These are phyloP conservation scores for Colletotrichum noveboracense DNA, from an alignment of 2,329 filamentous ascomycete species.

Conservation along the genomic window DNA sequence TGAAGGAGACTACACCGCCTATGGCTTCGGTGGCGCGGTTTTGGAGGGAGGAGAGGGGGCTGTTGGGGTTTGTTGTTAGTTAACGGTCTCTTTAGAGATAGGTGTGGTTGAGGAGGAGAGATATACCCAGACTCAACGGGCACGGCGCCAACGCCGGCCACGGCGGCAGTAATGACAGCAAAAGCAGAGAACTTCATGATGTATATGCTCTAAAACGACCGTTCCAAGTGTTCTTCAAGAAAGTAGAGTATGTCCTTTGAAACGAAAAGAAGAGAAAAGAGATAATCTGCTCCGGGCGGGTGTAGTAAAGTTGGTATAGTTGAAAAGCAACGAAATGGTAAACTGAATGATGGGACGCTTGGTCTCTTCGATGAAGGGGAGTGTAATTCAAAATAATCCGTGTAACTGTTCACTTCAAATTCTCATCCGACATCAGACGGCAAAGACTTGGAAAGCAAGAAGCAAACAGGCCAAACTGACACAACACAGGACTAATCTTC, in stretches of 20 bases:
- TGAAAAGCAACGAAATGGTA: not conserved
- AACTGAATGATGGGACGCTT: not conserved
- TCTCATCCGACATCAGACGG: conserved; percentile 1
- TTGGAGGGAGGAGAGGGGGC: conserved; percentile 1
- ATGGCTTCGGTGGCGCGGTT: conserved; percentile 10
- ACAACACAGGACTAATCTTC: not conserved
- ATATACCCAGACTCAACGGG: conserved; percentile 4
- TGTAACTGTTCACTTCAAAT: not conserved
- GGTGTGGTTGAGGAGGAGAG: not conserved
- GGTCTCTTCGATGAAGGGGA: not conserved
- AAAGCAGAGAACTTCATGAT: conserved; percentile 11
- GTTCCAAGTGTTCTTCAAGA: not conserved
- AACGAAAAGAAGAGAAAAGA: not conserved
- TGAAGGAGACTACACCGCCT: conserved; percentile 7
- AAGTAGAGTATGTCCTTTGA: not conserved
- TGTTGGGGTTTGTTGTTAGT: not conserved
- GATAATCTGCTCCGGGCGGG: not conserved
- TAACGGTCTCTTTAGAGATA: too few species aligned
- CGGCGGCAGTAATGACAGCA: conserved; percentile 1
- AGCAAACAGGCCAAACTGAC: not conserved
- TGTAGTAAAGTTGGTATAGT: not conserved
- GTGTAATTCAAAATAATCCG: not conserved
- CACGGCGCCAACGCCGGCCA: not conserved
- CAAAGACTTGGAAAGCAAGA: not conserved
- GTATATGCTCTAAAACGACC: not conserved